Evolutionary conservation across 2,329 filamentous ascomycete species (phyloP).

Genomic region (Calonectria naviculata): DNA sequence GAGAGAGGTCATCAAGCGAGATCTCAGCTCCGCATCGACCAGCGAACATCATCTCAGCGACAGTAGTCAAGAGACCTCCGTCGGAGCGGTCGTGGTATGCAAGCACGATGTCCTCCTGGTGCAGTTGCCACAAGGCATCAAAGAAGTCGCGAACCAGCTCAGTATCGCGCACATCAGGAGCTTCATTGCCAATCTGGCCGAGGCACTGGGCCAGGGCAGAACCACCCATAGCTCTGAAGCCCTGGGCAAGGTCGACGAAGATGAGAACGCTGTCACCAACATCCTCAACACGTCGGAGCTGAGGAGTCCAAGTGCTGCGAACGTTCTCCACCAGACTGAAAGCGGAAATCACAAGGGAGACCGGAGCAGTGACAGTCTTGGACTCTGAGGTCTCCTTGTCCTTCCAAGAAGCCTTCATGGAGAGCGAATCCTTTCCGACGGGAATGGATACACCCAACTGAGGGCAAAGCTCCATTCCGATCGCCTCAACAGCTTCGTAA

Average conservation of each 20-base stretch:
- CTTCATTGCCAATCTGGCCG: constrained; percentile 84
- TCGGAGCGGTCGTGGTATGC: constrained; percentile 97
- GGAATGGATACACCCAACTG: constrained; percentile 92
- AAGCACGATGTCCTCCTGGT: constrained; percentile 74
- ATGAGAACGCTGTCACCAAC: constrained; percentile 90
- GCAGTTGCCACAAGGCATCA: constrained; percentile 79
- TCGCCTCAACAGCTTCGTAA: constrained; percentile 93
- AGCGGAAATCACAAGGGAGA: constrained; percentile 91
- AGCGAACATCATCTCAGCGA: constrained; percentile 98
- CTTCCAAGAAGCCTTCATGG: constrained; percentile 98
- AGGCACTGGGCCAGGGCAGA: constrained; percentile 93
- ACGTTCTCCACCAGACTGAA: constrained; percentile 88
- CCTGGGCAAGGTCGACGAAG: constrained; percentile 89
- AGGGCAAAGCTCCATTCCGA: constrained; percentile 92
- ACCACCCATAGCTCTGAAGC: constrained; percentile 85
- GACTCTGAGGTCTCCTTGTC: constrained; percentile 72
- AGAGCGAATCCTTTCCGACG: constrained; percentile 98
- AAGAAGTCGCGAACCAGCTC: constrained; percentile 90
- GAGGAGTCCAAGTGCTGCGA: constrained; percentile 91
- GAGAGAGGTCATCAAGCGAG: constrained; percentile 79
- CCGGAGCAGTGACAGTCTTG: constrained; percentile 91
- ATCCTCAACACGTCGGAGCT: constrained; percentile 84
- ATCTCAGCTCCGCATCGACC: constrained; percentile 90
- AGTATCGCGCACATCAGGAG: constrained; percentile 86
- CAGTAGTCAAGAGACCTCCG: constrained; percentile 88